Conservation (phyloP, 257 asterid genomes). For the Rehmannia glutinosa region DNA sequence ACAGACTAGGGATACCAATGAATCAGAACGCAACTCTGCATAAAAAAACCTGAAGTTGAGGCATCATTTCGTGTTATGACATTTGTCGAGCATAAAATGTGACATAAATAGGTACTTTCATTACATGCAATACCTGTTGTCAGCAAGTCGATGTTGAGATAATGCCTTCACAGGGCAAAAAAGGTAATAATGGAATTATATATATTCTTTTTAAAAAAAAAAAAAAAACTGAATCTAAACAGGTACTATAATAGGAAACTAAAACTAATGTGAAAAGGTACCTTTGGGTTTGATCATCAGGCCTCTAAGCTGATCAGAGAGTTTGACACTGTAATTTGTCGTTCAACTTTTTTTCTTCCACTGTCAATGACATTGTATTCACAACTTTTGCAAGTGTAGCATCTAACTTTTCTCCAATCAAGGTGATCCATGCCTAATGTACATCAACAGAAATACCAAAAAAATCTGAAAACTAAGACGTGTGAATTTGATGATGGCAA, state of each 20-base stretch:
- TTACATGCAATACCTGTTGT: no score
- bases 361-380: conserved; percentile 12
- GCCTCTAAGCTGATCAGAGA: conserved; percentile 8
- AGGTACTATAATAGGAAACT: no score
- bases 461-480: no score
- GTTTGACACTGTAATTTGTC: no score
- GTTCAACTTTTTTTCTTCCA: conserved; percentile 16
- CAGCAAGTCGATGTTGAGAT: background rate
- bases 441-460: background rate
- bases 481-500: no score
- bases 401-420: conserved; percentile 82
- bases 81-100: no score
- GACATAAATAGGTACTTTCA: no score
- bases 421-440: conserved; percentile 83
- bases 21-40: no score
- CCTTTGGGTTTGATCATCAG: conserved; percentile 19
- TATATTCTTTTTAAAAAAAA: background rate
- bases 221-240: background rate
- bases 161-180: background rate
- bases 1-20: no score
- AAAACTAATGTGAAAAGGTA: background rate
- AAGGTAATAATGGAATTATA: background rate
- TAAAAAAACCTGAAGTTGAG: no score
- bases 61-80: no score
- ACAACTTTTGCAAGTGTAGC: conserved; percentile 59